These are phyloP conservation scores for Nidularia sp. DNA, from an alignment of 768 basidiomycete species.

Conservation along the genomic window DNA sequence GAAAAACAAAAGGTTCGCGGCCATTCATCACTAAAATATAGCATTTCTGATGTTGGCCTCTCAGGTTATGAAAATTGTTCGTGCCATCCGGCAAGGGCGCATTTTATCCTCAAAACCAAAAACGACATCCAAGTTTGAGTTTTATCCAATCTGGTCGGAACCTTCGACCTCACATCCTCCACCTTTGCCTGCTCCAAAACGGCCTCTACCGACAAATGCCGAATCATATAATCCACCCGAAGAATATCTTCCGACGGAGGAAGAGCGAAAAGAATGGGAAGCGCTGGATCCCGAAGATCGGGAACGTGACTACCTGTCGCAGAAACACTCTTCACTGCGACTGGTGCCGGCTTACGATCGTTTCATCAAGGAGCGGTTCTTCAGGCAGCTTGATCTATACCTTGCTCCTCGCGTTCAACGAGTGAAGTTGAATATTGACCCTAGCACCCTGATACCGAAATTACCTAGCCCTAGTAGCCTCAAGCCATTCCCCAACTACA, in stretches of 20 bases:
- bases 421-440: conserved; percentile 87
- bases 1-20: conserved; percentile 90
- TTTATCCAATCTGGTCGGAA: conserved; percentile 90
- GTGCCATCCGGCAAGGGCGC: conserved; percentile 93
- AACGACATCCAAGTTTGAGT: conserved; percentile 59
- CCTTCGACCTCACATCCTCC: conserved; percentile 72
- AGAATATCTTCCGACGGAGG: conserved; percentile 87
- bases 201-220: conserved; percentile 82
- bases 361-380: conserved; percentile 92
- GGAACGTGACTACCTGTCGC: conserved; percentile 83
- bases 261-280: conserved; percentile 82
- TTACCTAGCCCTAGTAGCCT: conserved; percentile 89
- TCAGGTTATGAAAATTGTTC: conserved; percentile 99
- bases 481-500: conserved; percentile 91
- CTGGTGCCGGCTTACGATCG: conserved; percentile 88
- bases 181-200: conserved; percentile 91
- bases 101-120: conserved; percentile 89
- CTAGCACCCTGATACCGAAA: conserved; percentile 88
- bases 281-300: conserved; percentile 83
- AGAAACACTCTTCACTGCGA: conserved; percentile 81
- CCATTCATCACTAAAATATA: too few relatives aligned
- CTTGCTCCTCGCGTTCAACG: conserved; percentile 90
- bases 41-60: too few relatives aligned
- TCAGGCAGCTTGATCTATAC: conserved; percentile 92
- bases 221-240: conserved; percentile 99